Percentiles rank a stretch among this genome's conserved stretches.
phyloP scores from a whole-genome alignment of 2,329 filamentous ascomycete genomes.

The Sarocladiaceae sp. region DNA sequence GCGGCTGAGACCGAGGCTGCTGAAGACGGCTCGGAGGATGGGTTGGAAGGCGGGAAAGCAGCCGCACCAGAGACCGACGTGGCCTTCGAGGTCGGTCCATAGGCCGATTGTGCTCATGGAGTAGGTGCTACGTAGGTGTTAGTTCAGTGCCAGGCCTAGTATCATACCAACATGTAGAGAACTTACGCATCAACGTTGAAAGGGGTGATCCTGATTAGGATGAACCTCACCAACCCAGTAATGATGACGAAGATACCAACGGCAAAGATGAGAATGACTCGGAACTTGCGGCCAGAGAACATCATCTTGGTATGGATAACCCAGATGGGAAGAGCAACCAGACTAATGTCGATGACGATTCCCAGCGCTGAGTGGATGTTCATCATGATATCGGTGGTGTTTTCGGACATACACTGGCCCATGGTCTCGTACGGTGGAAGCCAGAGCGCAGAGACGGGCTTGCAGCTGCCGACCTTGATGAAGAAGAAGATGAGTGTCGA shows the following conservation, averaged over 20 bases:
- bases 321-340: constrained; percentile 32
- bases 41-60: constrained; percentile 37
- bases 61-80: constrained; percentile 37
- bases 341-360: constrained; percentile 28
- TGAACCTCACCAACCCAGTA: constrained; percentile 34
- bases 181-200: constrained; percentile 27
- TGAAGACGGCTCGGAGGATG: constrained; percentile 28
- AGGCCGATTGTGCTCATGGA: constrained; percentile 29
- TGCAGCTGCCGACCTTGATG: constrained; percentile 17
- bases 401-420: constrained; percentile 20
- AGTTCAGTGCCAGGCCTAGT: not conserved
- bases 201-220: constrained; percentile 26
- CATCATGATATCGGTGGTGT: constrained; percentile 25
- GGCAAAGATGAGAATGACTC: constrained; percentile 31
- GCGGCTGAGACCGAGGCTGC: not conserved
- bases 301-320: constrained; percentile 31
- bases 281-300: constrained; percentile 26
- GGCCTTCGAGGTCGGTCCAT: constrained; percentile 37
- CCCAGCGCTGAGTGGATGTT: constrained; percentile 25
- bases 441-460: constrained; percentile 19
- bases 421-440: constrained; percentile 15
- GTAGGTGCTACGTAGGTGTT: constrained; percentile 24
- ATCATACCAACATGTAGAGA: not conserved
- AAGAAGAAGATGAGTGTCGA: constrained; percentile 15
- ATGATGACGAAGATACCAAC: constrained; percentile 32